Conservation (phyloP, 768 basidiomycete species). For the Russula brevipes region DNA sequence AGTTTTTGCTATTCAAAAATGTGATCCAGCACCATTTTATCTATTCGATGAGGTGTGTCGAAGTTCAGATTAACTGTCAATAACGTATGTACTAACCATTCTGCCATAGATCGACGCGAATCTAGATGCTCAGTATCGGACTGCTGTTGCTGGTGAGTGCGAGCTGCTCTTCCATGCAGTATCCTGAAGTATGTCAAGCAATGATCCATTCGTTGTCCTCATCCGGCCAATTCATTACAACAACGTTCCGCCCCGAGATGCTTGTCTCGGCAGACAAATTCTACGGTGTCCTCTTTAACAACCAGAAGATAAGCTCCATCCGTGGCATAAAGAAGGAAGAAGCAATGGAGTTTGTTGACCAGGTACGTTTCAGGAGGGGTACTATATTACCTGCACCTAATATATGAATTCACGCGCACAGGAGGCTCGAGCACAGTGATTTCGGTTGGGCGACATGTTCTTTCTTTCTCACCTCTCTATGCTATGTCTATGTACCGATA, state of each 20-base stretch:
- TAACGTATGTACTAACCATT: neutral
- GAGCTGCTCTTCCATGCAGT: neutral
- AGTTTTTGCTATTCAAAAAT: constrained; percentile 99
- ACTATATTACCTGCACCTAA: neutral
- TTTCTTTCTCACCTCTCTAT: neutral
- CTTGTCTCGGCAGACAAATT: constrained; percentile 93
- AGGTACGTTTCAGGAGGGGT: constrained; percentile 40
- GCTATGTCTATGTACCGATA: neutral
- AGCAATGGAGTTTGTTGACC: constrained; percentile 92
- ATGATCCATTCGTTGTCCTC: constrained; percentile 92
- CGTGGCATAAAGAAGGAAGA: constrained; percentile 83
- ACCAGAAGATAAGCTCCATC: constrained; percentile 90
- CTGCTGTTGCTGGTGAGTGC: constrained; percentile 84
- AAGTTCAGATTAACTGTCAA: neutral
- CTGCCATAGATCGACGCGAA: constrained; percentile 84
- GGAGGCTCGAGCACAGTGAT: constrained; percentile 48
- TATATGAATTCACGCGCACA: constrained; percentile 24
- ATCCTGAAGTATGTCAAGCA: constrained; percentile 36
- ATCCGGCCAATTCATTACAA: constrained; percentile 94
- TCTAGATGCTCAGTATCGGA: constrained; percentile 94
- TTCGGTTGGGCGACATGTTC: neutral
- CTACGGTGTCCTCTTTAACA: constrained; percentile 95
- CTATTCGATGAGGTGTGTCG: constrained; percentile 85
- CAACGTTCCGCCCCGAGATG: constrained; percentile 98
- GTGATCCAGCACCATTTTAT: constrained; percentile 98